These are phyloP conservation scores for Colletotrichum gigasporum DNA, from an alignment of 2,329 filamentous ascomycete genomes.

Conservation along the genomic window DNA sequence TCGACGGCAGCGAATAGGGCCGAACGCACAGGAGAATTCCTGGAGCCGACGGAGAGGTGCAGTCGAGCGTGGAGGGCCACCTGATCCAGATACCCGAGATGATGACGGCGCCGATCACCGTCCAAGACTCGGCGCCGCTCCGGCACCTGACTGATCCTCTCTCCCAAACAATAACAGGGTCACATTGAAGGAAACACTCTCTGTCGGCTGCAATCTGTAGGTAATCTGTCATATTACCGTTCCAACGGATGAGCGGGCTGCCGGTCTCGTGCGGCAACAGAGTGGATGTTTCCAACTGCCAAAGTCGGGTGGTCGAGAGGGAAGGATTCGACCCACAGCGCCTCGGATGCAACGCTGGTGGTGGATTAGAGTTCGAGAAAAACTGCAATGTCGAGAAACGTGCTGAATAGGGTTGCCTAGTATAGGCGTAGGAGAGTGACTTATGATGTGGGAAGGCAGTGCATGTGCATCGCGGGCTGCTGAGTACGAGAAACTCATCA, in stretches of 20 bases:
- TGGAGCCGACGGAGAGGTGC: constrained; percentile 19
- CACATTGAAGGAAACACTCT: constrained; percentile 23
- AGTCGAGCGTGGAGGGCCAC: constrained; percentile 28
- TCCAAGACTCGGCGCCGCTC: constrained; percentile 20
- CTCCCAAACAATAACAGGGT: constrained; percentile 25
- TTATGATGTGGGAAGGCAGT: constrained; percentile 4
- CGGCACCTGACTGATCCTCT: constrained; percentile 31
- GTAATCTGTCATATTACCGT: constrained; percentile 25
- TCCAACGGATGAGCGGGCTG: constrained; percentile 19
- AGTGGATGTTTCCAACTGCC: constrained; percentile 26
- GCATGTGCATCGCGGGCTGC: constrained; percentile 14
- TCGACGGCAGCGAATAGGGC: constrained; percentile 20
- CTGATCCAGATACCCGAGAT: constrained; percentile 33
- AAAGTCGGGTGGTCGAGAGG: constrained; percentile 17
- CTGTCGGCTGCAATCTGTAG: constrained; percentile 19
- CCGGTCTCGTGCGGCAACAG: constrained; percentile 19
- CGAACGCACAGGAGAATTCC: constrained; percentile 26
- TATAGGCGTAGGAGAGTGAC: neutral
- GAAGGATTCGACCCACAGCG: constrained; percentile 10
- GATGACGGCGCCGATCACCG: constrained; percentile 33
- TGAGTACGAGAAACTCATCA: constrained; percentile 33
- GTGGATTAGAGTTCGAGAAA: constrained; percentile 16
- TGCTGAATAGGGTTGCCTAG: constrained; percentile 14
- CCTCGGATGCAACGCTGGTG: constrained; percentile 23
- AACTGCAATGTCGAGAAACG: constrained; percentile 13